A percentile compares a stretch with the other conserved stretches of the same genome.
Conservation (phyloP, 441 rosid species). For the Capsella rubella region DNA sequence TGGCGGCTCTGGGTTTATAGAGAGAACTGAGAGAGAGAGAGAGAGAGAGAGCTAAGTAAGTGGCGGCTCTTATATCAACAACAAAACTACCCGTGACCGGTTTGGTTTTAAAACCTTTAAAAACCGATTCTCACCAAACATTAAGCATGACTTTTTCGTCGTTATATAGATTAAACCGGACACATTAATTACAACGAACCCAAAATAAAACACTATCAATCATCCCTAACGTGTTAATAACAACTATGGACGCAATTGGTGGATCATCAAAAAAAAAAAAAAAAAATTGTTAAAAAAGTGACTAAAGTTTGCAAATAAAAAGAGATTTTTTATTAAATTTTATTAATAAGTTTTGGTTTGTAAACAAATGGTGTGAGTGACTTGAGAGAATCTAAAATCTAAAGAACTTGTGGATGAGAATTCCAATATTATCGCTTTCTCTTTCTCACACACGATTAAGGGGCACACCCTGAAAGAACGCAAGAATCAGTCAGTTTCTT, state of each 20-base stretch:
- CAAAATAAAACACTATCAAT: background rate
- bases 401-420: conserved; percentile 62
- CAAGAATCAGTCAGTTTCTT: conserved; percentile 54
- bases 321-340: background rate
- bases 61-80: conserved; percentile 3
- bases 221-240: no score
- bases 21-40: background rate
- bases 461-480: conserved; percentile 29
- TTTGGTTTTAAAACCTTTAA: background rate
- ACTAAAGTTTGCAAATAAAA: no score
- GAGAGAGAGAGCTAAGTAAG: background rate
- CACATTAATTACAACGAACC: background rate
- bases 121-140: conserved; percentile 4
- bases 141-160: background rate
- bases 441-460: conserved; percentile 5
- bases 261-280: background rate
- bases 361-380: background rate
- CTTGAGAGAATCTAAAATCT: conserved; percentile 27
- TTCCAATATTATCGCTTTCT: conserved; percentile 50
- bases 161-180: background rate
- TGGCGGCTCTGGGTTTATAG: conserved; percentile 34
- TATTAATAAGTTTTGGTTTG: background rate
- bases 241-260: background rate
- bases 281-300: no score
- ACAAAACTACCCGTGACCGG: background rate